phyloP scores from a whole-genome alignment of 208 protist species.

The Balamuthia mandrillaris region DNA sequence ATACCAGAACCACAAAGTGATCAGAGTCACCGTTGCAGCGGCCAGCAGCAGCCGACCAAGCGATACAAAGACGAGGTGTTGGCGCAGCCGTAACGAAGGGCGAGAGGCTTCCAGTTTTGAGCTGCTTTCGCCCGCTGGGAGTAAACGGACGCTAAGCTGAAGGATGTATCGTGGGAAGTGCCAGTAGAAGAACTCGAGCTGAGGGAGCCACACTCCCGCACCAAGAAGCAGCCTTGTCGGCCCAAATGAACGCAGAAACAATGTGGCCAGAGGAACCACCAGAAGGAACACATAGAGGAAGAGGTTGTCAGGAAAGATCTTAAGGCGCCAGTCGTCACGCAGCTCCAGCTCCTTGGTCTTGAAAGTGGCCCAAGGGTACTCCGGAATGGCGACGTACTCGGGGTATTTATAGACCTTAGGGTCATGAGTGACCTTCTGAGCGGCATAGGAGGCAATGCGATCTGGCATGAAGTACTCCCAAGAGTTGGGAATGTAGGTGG shows the following conservation, averaged over 20 bases:
- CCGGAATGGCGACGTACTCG: constrained; percentile 47
- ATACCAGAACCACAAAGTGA: too few relatives aligned
- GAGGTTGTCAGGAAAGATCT: constrained; percentile 72
- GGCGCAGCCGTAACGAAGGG: too few relatives aligned
- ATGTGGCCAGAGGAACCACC: constrained; percentile 38
- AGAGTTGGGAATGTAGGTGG: constrained; percentile 71
- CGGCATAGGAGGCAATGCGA: constrained; percentile 54
- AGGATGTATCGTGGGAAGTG: too few relatives aligned
- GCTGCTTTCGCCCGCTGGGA: too few relatives aligned
- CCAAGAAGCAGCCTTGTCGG: too few relatives aligned
- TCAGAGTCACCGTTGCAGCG: too few relatives aligned
- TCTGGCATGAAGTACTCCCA: constrained; percentile 42
- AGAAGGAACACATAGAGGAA: constrained; percentile 72
- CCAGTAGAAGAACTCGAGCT: too few relatives aligned
- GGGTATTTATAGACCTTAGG: neutral
- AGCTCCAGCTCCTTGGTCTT: constrained; percentile 54
- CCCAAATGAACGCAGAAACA: constrained; percentile 60
- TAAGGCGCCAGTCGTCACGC: constrained; percentile 56
- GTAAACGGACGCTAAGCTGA: too few relatives aligned
- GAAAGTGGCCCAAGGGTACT: constrained; percentile 65
- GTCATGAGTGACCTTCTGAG: neutral
- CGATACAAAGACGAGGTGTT: too few relatives aligned
- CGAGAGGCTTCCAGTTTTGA: too few relatives aligned
- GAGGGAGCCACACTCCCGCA: too few relatives aligned
- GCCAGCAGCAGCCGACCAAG: too few relatives aligned